Evolutionary conservation across 2,329 filamentous ascomycete species (phyloP), one percentile per base, ranked within the genome.

Genomic region (Rhynchosporium graminicola): DNA sequence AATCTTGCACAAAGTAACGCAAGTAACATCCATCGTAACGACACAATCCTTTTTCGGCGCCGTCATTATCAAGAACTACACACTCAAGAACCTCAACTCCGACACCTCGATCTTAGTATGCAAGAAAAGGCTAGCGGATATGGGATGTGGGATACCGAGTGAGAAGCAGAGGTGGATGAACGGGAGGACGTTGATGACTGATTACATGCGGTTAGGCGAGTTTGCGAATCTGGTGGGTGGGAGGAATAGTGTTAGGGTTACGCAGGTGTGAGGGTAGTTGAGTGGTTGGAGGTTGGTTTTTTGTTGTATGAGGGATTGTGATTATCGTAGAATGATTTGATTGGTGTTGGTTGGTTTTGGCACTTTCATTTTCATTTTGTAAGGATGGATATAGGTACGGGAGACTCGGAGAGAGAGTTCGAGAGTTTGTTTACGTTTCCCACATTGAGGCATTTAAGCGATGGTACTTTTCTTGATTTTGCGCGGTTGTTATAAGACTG

Each of bases 191-290:
- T 52, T 60, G 28, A 60, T 60, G 58, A 7, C 7, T 28, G 31
- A 54, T 54, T 15, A 36, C 13, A 33, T 46, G 58, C 54, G 46
- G 29, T 29, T 60, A 40, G 58, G 58, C 4, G 50, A 60, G 38
- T 60, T 60, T 46, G 29, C 10, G 29, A 33, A 26, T 5, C n/a
- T 59, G 57, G 20, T 15, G 26, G n/a, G 47, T 43, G 38, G 47
- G 3, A 52, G 13, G 36, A 33, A 9, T 20, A 52, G 10, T 47
- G 31, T 55, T 13, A 60, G 58, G 9, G 28, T 42, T 26, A 20
- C n/a, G 12, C 29, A 13, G 38, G 40, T 26, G n/a, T 40, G 20
- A 20, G 20, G 1, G 20, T 20, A 20, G 20, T 20, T 20, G 20
- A 20, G 20, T 20, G 20, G 20, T 20, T 20, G 20, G 20, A 20